These are phyloP conservation scores for Citrus unshiu DNA, from an alignment of 345 rosid species.

Conservation along the genomic window DNA sequence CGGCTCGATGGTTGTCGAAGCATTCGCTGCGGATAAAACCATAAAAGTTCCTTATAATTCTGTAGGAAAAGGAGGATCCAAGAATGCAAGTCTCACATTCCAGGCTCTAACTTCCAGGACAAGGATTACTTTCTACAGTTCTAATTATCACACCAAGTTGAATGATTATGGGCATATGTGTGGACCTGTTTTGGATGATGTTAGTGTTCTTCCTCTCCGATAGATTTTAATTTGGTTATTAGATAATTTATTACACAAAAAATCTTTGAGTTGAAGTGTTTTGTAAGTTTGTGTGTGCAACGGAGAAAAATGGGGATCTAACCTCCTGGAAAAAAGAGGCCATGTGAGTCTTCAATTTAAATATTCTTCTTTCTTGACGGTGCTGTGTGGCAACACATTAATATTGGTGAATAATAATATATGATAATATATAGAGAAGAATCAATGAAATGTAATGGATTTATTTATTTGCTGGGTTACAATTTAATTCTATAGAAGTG, in stretches of 20 bases:
- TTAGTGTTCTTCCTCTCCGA: slow-evolving; percentile 28
- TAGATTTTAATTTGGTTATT: not conserved
- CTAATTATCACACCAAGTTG: slow-evolving; percentile 66
- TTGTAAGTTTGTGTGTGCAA: not conserved
- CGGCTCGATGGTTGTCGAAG: slow-evolving; percentile 81
- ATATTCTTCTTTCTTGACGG: no score
- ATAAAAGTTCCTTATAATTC: slow-evolving; percentile 44
- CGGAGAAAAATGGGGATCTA: not conserved
- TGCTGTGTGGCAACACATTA: no score
- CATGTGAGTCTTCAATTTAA: not conserved
- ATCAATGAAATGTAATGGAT: no score
- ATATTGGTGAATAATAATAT: no score
- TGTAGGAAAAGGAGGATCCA: slow-evolving; percentile 48
- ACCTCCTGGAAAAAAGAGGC: not conserved
- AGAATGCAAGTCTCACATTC: slow-evolving; percentile 44
- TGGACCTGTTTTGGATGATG: slow-evolving; percentile 82
- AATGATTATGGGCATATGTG: slow-evolving; percentile 77
- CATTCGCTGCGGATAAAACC: slow-evolving; percentile 50
- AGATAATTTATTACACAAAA: no score
- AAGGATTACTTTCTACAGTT: slow-evolving; percentile 67
- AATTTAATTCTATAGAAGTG: no score
- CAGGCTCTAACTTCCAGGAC: slow-evolving; percentile 45
- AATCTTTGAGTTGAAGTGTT: no score
- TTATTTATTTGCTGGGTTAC: no score
- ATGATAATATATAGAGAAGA: no score